Evolutionary conservation across 495 filamentous ascomycete genomes (phyloP).

Genomic region (Xylaria telfairii): DNA sequence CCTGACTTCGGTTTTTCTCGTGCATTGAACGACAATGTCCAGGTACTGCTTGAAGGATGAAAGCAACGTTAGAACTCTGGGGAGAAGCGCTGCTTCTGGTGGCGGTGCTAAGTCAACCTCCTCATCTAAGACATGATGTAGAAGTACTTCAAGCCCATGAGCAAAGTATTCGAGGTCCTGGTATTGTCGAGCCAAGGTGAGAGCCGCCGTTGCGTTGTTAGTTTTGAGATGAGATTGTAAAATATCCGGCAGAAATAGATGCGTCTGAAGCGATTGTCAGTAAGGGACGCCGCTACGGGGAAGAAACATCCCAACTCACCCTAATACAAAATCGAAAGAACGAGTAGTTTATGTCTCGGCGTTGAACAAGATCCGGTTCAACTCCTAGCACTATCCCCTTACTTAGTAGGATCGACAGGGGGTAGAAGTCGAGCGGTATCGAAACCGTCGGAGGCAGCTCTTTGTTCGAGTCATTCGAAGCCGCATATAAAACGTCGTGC

Average conservation of each 20-base stretch:
- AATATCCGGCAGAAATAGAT: constrained; percentile 88
- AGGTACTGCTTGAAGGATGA: constrained; percentile 89
- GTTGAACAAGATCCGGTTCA: constrained; percentile 89
- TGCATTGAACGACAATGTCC: constrained; percentile 96
- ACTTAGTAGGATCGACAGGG: constrained; percentile 79
- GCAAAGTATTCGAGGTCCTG: constrained; percentile 86
- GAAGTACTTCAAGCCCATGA: constrained; percentile 88
- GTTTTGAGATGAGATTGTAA: constrained; percentile 76
- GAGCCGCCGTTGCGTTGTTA: constrained; percentile 74
- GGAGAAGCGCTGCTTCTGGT: constrained; percentile 76
- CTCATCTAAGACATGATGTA: constrained; percentile 93
- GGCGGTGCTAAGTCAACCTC: constrained; percentile 81
- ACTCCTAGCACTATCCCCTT: constrained; percentile 91
- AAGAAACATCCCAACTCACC: constrained; percentile 52
- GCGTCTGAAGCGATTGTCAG: constrained; percentile 61
- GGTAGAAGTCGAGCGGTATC: constrained; percentile 86
- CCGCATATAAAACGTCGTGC: constrained; percentile 78
- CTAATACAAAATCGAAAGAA: constrained; percentile 83
- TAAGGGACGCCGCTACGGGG: background rate
- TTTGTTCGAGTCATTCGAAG: constrained; percentile 61
- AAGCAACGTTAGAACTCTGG: constrained; percentile 85
- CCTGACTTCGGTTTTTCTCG: constrained; percentile 93
- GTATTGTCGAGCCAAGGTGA: constrained; percentile 80
- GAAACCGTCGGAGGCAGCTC: constrained; percentile 70
- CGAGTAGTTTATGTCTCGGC: constrained; percentile 86